Evolutionary conservation across 805 yeast species (phyloP).

Genomic region (Starmerella vitae): DNA sequence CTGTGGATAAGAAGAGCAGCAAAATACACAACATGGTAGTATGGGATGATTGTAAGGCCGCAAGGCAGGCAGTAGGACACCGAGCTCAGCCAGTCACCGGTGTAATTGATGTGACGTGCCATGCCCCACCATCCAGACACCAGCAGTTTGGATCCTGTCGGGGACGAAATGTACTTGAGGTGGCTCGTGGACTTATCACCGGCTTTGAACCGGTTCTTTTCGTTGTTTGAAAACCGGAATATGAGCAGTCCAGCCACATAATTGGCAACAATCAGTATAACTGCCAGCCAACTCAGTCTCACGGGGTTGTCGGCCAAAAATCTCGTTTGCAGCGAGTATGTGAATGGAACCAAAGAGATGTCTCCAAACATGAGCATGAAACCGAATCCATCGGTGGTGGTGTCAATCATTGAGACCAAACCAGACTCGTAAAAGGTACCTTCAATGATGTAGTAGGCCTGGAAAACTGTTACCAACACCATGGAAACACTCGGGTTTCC

Average conservation of each 20-base stretch:
- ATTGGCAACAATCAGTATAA: constrained; percentile 33
- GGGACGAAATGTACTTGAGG: constrained; percentile 55
- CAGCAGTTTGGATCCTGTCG: constrained; percentile 64
- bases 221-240: constrained; percentile 71
- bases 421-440: constrained; percentile 90
- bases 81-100: constrained; percentile 91
- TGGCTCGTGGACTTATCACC: constrained; percentile 53
- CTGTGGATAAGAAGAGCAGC: constrained; percentile 73
- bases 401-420: constrained; percentile 83
- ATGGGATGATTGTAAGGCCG: constrained; percentile 68
- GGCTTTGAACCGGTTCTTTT: constrained; percentile 70
- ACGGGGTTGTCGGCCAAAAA: constrained; percentile 56
- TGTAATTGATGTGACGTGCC: constrained; percentile 85
- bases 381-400: constrained; percentile 93
- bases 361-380: constrained; percentile 95
- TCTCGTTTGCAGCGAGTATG: constrained; percentile 76
- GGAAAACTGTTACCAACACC: constrained; percentile 51
- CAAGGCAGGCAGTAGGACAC: constrained; percentile 88
- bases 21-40: constrained; percentile 76
- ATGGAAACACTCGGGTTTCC: constrained; percentile 62
- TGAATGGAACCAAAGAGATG: constrained; percentile 80
- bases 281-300: constrained; percentile 35
- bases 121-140: constrained; percentile 94
- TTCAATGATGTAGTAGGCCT: constrained; percentile 74
- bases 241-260: constrained; percentile 60